A percentile compares a stretch with the other conserved stretches of the same genome.
These are phyloP conservation scores for Euphorbia lathyris DNA, from an alignment of 345 rosid genomes.

Conservation along the genomic window DNA sequence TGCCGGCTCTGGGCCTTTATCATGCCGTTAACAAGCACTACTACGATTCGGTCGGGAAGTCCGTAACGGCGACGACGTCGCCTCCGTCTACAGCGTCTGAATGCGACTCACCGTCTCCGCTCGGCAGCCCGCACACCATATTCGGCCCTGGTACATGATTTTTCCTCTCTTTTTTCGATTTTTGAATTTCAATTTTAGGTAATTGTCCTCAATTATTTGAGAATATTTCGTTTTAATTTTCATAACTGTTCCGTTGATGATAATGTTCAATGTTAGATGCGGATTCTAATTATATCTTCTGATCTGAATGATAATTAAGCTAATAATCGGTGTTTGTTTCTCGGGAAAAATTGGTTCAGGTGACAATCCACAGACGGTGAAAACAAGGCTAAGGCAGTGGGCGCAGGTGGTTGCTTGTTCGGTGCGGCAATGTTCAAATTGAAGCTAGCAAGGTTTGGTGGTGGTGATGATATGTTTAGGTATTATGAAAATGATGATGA, in stretches of 20 bases:
- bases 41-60: conserved; percentile 46
- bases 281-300: not conserved
- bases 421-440: conserved; percentile 59
- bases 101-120: conserved; percentile 44
- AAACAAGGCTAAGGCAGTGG: conserved; percentile 87
- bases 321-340: not conserved
- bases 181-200: not conserved
- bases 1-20: conserved; percentile 83
- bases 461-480: not conserved
- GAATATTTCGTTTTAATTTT: not conserved
- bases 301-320: not conserved
- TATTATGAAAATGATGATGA: not conserved
- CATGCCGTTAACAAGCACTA: conserved; percentile 70
- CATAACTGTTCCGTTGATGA: not conserved
- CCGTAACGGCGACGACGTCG: conserved; percentile 22
- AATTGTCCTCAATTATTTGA: not conserved
- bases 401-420: conserved; percentile 96
- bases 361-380: conserved; percentile 76
- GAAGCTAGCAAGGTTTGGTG: not conserved
- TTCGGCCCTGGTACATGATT: conserved; percentile 38
- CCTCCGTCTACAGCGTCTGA: conserved; percentile 47
- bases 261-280: too few relatives aligned
- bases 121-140: conserved; percentile 58
- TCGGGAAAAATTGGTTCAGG: conserved; percentile 34
- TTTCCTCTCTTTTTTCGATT: not conserved